A percentile compares a stretch with the other conserved stretches of the same genome.
Conservation (phyloP, 768 basidiomycete genomes). For the Pisolithus albus region DNA sequence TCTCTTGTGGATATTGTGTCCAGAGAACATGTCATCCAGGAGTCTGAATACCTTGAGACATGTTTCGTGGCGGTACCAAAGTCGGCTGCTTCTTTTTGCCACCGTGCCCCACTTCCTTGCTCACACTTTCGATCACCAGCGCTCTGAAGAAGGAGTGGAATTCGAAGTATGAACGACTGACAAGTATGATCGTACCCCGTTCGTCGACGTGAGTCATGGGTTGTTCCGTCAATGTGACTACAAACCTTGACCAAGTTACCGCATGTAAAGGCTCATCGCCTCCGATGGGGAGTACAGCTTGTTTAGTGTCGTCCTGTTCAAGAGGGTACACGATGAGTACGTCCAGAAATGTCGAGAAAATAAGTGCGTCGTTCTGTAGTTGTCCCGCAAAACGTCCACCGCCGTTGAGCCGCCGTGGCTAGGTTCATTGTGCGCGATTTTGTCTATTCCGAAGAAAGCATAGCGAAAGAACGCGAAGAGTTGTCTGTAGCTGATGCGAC, state of each 20-base stretch:
- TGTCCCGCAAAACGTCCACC: background rate
- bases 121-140: constrained; percentile 36
- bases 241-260: constrained; percentile 2
- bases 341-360: constrained; percentile 90
- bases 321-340: constrained; percentile 87
- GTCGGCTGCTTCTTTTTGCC: constrained; percentile 38
- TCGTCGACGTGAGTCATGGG: constrained; percentile 63
- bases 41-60: constrained; percentile 93
- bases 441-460: constrained; percentile 74
- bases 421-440: constrained; percentile 97
- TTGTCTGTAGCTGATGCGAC: constrained; percentile 71
- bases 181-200: constrained; percentile 88
- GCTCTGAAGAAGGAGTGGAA: constrained; percentile 84
- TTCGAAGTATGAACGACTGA: constrained; percentile 78
- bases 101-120: background rate
- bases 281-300: constrained; percentile 87
- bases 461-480: constrained; percentile 76
- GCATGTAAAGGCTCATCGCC: constrained; percentile 51
- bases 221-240: constrained; percentile 8
- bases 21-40: constrained; percentile 72
- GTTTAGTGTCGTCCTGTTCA: constrained; percentile 83
- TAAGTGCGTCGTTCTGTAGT: constrained; percentile 50
- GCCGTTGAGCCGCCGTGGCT: constrained; percentile 6
- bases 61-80: constrained; percentile 90
- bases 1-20: constrained; percentile 81